These are phyloP conservation scores for Fremontodendron californicum DNA, from an alignment of 345 rosid genomes.

Conservation along the genomic window DNA sequence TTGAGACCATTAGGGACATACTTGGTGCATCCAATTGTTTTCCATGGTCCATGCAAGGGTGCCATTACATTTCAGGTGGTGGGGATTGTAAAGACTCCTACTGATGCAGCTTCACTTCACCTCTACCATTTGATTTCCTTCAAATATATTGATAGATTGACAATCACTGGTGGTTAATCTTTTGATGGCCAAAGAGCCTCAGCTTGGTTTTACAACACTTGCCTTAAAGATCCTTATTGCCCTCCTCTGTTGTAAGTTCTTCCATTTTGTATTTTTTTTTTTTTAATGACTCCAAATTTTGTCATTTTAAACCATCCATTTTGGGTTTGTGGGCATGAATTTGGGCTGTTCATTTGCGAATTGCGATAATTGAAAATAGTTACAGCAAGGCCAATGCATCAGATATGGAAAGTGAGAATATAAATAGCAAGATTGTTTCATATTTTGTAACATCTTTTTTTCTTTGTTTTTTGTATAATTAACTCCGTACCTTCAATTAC, in stretches of 20 bases:
- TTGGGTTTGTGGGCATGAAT: too few relatives aligned
- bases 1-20: conserved; percentile 23
- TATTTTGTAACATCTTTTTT: too few relatives aligned
- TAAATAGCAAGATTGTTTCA: too few relatives aligned
- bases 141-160: conserved; percentile 10
- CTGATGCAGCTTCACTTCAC: background rate
- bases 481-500: too few relatives aligned
- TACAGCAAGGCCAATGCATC: too few relatives aligned
- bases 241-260: conserved; percentile 16
- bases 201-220: conserved; percentile 25
- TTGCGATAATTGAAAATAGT: too few relatives aligned
- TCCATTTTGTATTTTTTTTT: background rate
- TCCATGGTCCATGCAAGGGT: conserved; percentile 29
- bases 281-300: background rate
- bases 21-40: background rate
- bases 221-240: conserved; percentile 7
- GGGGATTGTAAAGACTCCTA: conserved; percentile 19
- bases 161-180: conserved; percentile 21
- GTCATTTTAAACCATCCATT: too few relatives aligned
- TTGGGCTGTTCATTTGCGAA: too few relatives aligned
- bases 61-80: background rate
- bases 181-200: conserved; percentile 31
- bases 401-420: too few relatives aligned
- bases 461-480: too few relatives aligned
- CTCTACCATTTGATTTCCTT: conserved; percentile 22